phyloP scores from a whole-genome alignment of 176 grass and related monocot species.

The Rhynchospora pubera region DNA sequence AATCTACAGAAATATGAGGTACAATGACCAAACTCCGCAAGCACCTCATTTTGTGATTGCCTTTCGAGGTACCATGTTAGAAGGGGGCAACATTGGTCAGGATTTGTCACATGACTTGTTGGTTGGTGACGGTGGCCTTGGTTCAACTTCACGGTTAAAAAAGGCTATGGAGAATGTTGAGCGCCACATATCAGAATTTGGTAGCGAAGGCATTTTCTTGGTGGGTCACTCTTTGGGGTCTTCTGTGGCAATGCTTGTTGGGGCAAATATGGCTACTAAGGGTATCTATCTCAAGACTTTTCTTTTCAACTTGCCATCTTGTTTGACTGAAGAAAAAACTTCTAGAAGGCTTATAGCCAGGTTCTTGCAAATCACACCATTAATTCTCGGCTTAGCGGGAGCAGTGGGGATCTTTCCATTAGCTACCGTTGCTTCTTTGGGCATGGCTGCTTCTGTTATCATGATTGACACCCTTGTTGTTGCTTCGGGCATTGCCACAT shows the following conservation, averaged over 20 bases:
- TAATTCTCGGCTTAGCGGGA: conserved; percentile 4
- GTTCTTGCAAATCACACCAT: conserved; percentile 19
- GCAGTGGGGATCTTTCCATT: conserved; percentile 11
- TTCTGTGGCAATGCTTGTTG: conserved; percentile 29
- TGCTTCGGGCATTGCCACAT: conserved; percentile 16
- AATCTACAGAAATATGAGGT: conserved; percentile 14
- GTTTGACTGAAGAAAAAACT: conserved; percentile 16
- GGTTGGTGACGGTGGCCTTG: conserved; percentile 7
- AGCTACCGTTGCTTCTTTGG: conserved; percentile 13
- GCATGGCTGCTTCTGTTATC: conserved; percentile 21
- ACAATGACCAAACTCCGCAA: conserved; percentile 12
- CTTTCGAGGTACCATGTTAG: conserved; percentile 32
- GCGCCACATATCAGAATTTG: conserved; percentile 18
- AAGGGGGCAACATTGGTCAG: conserved; percentile 16
- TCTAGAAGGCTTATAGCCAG: conserved; percentile 9
- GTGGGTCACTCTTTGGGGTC: conserved; percentile 40
- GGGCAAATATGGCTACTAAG: conserved; percentile 24
- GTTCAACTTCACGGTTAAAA: conserved; percentile 17
- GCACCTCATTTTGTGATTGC: conserved; percentile 32
- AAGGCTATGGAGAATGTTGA: conserved; percentile 24
- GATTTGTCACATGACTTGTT: conserved; percentile 26
- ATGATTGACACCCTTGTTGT: conserved; percentile 27
- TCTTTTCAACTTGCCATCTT: conserved; percentile 33
- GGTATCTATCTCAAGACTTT: conserved; percentile 24
- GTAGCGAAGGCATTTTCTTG: conserved; percentile 25